phyloP scores from a whole-genome alignment of 352 stramenopile genomes.

The Pythium dissotocum region DNA sequence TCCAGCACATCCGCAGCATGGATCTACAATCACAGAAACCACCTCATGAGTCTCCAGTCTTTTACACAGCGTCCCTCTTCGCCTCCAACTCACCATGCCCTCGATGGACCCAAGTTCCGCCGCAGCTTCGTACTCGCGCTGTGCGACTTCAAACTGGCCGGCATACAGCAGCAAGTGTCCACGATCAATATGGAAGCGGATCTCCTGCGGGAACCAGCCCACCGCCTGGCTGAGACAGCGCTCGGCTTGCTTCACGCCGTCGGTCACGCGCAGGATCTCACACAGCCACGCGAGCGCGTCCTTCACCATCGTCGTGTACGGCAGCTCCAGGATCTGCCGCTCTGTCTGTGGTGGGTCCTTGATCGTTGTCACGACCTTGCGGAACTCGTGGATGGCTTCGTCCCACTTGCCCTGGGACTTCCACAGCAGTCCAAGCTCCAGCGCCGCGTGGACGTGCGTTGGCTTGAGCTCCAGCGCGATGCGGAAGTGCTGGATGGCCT shows the following conservation, averaged over 20 bases:
- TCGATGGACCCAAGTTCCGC: constrained; percentile 41
- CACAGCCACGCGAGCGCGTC: constrained; percentile 47
- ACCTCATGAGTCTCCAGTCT: background rate
- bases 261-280: constrained; percentile 49
- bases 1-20: constrained; percentile 59
- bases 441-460: constrained; percentile 38
- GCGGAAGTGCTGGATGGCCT: constrained; percentile 53
- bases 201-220: constrained; percentile 50
- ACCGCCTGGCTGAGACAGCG: constrained; percentile 54
- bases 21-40: constrained; percentile 34
- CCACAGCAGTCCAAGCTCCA: constrained; percentile 57
- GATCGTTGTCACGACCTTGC: constrained; percentile 36
- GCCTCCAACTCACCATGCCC: constrained; percentile 42
- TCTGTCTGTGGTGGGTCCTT: constrained; percentile 18
- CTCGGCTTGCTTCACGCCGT: constrained; percentile 50
- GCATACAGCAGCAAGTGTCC: constrained; percentile 54
- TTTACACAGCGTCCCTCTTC: background rate
- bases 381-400: constrained; percentile 55
- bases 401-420: constrained; percentile 53
- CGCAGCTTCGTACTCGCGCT: constrained; percentile 56
- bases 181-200: constrained; percentile 57
- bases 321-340: constrained; percentile 10
- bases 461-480: constrained; percentile 54
- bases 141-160: constrained; percentile 55
- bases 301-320: constrained; percentile 34